Percentiles rank a stretch among this genome's conserved stretches.
Conservation (phyloP, 139 green algal genomes). For the Chlamydomonas schloesseri region DNA sequence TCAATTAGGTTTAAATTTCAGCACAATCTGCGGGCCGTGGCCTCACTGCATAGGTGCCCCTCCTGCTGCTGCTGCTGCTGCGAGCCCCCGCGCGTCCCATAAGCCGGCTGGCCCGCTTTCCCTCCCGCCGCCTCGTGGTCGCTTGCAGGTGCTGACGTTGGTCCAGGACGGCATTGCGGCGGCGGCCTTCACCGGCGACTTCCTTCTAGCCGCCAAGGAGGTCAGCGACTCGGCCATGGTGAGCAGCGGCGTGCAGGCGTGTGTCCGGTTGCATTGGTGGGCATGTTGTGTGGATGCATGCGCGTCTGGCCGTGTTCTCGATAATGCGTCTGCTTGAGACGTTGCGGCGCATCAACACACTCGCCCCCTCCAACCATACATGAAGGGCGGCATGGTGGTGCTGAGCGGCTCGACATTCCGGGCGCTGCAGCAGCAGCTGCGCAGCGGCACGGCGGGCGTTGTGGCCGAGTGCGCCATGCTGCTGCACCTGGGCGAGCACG, state of each 20-base stretch:
- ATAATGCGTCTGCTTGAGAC: background rate
- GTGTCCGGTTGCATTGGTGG: too few species aligned
- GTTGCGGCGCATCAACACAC: too few species aligned
- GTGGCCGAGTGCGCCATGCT: background rate
- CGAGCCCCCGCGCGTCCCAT: too few species aligned
- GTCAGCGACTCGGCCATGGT: background rate
- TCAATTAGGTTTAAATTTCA: too few species aligned
- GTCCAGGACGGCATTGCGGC: background rate
- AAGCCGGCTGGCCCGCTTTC: background rate
- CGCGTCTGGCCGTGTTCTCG: too few species aligned
- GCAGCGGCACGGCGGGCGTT: background rate
- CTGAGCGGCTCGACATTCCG: background rate
- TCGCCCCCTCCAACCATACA: background rate
- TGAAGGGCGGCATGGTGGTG: slow-evolving; percentile 23
- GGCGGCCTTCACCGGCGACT: background rate
- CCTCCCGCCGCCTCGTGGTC: too few species aligned
- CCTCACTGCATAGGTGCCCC: background rate
- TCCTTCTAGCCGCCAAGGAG: background rate
- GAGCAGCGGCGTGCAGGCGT: background rate
- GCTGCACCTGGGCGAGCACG: background rate
- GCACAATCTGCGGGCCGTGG: too few species aligned
- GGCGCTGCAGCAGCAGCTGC: background rate
- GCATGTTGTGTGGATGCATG: too few species aligned
- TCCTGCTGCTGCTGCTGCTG: too few species aligned
- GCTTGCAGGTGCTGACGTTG: background rate